Base-by-base conservation (phyloP, 768 basidiomycete genomes). In the Lactifluus volemus region DNA sequence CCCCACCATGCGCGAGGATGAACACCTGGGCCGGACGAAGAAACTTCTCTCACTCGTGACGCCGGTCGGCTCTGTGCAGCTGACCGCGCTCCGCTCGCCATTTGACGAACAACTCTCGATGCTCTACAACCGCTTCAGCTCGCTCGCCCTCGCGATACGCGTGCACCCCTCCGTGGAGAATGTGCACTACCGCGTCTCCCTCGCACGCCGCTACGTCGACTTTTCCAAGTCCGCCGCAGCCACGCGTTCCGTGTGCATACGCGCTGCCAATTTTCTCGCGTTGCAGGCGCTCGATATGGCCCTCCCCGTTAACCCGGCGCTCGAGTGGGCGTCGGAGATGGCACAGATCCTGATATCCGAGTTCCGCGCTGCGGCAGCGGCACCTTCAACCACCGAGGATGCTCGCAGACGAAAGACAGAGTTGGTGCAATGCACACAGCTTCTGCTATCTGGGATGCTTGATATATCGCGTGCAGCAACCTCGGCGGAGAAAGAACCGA, bases 51-150 rank as follows among this genome's bases (percentile, higher is more conserved):
- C 87, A 8, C 76, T 89, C 25, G 79, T 85, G 6, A 79, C 86
- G 17, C 91, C 93, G 0, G 79, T 92, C 32, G 82, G 84, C 29
- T 76, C 84, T 3, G 78, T 92, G 7, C 77, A 83, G 1, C 89
- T 88, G 73, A 80, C 79, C 3, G 80, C 82, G 45, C 70, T 71
- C 1, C 73, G 69, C 3, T 81, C 81, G 5, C 84, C 85, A 0
- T 73, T 77, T 0, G 63, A 70, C 3, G 75, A 79, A 38, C 82
- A 88, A 41, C 76, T 89, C 2, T 87, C 90, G 0, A 84, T 84
- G 79, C 76, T 96, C 38, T 83, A 86, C 72, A 97, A 97, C 71
- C 84, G 93, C 9, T 84, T 90, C 67, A 83, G 81, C 52, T 85
- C 88, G 11, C 76, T 88, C 64, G 82, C 86, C 5, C 76, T 90